Base-by-base conservation (phyloP, 2,329 filamentous ascomycete species). In the Furcasterigmium sp. region DNA sequence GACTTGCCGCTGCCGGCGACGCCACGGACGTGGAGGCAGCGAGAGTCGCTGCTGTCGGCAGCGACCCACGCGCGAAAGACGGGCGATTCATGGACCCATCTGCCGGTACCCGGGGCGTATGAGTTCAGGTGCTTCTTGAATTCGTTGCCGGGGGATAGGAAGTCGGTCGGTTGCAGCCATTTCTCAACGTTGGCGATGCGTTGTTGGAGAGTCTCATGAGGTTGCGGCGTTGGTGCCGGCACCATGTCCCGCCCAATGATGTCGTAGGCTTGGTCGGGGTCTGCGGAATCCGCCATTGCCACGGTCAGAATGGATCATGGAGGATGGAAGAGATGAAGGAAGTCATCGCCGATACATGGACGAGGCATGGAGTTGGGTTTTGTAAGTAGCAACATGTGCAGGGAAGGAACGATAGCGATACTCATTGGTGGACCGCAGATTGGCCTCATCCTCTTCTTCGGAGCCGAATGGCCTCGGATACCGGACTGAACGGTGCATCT, bases 151-250 rank as follows among this genome's bases (percentile, higher is more conserved):
- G 49, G 48, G 15, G 49, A 43, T 20, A 54, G 46, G 36, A 58
- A 61, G 4, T 45, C 39, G 1, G 58, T 62, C 15, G 57, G 57
- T 15, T 52, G 37, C 14, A 64, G 55, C 61, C 61, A 64, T 5
- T 40, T 23, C 8, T 53, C 51, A 10, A 67, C 51, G 2, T 45
- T 46, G 5, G 8, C 39, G 36, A 41, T 30, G n/a, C n/a, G n/a
- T 5, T 35, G n/a, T 18, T 35, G 32, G n/a, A 10, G 32, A 17
- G 32, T 35, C n/a, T 35, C 32, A 17, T 18, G n/a, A 2, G 32
- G 32, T 8, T 8, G 32, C 3, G 15, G n/a, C 9, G 4, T 17
- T 15, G 15, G 32, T 15, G 32, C 32, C 11, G 32, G 32, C 32
- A 35, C 32, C 15, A 11, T 35, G 32, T 35, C 32, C 10, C 32